Evolutionary conservation across 2,329 filamentous ascomycete genomes (phyloP).

Genomic region (Phialophora macrospora): DNA sequence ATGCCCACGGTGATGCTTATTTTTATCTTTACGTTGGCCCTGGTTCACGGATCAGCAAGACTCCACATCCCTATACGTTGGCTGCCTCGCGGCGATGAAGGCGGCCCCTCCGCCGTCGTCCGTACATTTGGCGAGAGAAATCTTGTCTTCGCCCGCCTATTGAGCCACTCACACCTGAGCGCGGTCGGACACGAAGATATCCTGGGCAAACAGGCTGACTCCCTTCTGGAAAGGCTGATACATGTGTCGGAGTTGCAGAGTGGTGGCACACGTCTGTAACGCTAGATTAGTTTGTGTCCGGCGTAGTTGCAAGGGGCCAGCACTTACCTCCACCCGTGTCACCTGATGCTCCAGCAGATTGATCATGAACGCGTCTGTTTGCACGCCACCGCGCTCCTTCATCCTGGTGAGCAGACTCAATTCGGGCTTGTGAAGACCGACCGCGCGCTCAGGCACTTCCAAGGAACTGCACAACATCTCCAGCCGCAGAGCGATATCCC

Average conservation of each 20-base stretch:
- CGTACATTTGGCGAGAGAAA: not conserved
- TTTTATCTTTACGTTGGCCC: not conserved
- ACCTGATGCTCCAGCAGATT: constrained; percentile 95
- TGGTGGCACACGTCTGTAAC: constrained; percentile 75
- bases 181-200: not conserved
- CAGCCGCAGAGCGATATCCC: constrained; percentile 83
- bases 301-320: constrained; percentile 9
- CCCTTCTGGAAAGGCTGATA: constrained; percentile 69
- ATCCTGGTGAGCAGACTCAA: constrained; percentile 78
- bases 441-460: constrained; percentile 65
- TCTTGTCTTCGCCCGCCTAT: too few species aligned
- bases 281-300: constrained; percentile 40
- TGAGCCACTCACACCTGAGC: too few species aligned
- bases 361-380: constrained; percentile 84
- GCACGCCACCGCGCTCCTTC: constrained; percentile 75
- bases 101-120: not conserved
- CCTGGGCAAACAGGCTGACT: constrained; percentile 70
- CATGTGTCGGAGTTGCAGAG: constrained; percentile 78
- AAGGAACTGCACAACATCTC: constrained; percentile 91
- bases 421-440: constrained; percentile 75
- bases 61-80: not conserved
- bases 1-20: not conserved
- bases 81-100: not conserved
- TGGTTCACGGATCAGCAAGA: not conserved
- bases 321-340: constrained; percentile 86